Evolutionary conservation across 2,329 filamentous ascomycete species (phyloP).

Genomic region (Arthrobotrys sphaeroides): DNA sequence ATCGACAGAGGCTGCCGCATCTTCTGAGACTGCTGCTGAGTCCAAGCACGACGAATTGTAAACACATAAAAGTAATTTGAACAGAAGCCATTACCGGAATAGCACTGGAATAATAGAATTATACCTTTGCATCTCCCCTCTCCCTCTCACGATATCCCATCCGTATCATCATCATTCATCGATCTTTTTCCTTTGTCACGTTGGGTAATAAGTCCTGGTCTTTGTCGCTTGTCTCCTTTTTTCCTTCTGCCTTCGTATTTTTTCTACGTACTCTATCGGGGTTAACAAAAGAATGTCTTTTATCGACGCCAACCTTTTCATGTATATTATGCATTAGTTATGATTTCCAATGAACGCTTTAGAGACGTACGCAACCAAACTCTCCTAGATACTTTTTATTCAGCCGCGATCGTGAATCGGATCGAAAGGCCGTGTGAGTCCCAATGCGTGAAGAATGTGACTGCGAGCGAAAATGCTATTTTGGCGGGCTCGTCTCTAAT

Average conservation of each 20-base stretch:
- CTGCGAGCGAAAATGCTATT: conserved; percentile 22
- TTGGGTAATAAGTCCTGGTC: conserved; percentile 44
- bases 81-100: not conserved
- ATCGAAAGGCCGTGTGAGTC: not conserved
- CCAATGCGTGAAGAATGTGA: not conserved
- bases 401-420: not conserved
- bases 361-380: conserved; percentile 24
- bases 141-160: conserved; percentile 35
- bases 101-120: conserved; percentile 1
- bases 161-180: conserved; percentile 17
- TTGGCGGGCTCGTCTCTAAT: conserved; percentile 33
- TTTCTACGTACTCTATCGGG: conserved; percentile 38
- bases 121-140: not conserved
- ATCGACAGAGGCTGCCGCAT: conserved; percentile 23
- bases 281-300: conserved; percentile 53
- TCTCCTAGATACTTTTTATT: not conserved
- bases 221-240: conserved; percentile 25
- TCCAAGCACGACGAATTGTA: conserved; percentile 53
- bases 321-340: conserved; percentile 54
- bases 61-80: conserved; percentile 40
- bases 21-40: conserved; percentile 16
- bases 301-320: conserved; percentile 47
- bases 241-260: conserved; percentile 20
- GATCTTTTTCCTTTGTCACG: conserved; percentile 44
- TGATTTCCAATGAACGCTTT: conserved; percentile 50